Base-by-base conservation (phyloP, 495 filamentous ascomycete genomes). In the Chlorociboria aeruginascens region DNA sequence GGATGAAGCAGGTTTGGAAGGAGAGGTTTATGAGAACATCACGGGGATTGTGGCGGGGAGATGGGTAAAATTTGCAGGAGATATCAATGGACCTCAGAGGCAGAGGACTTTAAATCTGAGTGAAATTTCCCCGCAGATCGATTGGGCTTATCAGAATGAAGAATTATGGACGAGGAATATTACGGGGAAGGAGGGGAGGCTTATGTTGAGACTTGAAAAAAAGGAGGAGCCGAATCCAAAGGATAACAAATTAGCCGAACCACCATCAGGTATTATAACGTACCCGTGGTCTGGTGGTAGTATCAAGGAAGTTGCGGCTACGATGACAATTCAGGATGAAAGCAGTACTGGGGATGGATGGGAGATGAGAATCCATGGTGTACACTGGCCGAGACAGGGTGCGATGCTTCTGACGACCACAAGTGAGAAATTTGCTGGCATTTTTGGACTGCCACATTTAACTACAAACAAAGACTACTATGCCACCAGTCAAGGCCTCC, bases 401-500 rank as follows among this genome's bases (percentile, higher is more conserved):
- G 71, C 74, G 6, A 80, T 93, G 36, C 63, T 96, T 12, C 61
- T 96, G 44, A 85, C 80, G 7, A 96, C 92, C 0, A 86, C 89
- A 10, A 93, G 85, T 58, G 85, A 94, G 61, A 95, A 93, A 66
- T 96, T 89, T 60, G 73, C 81, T 16, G 92, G 92, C 33, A 77
- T 96, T 30, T 93, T 95, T 60, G 79, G 82, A 17, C 64, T 97
- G 49, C 89, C 92, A 16, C 87, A 97, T 64, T 76, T 98, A 29
- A 68, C 81, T 7, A 71, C 85, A 11, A 79, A 77, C 11, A 58
- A 71, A 13, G 71, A 78, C 40, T 76, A 77, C 12, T 96, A 83
- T 61, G 67, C 77, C 32, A 65, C 80, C 1, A 77, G 82, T 20
- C 79, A 84, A 50, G 61, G 64, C 32, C 64, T 90, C 14, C 69